A percentile compares a stretch with the other conserved stretches of the same genome.
Conservation (phyloP, 2,329 filamentous ascomycete species). For the Sphaerulina populicola region DNA sequence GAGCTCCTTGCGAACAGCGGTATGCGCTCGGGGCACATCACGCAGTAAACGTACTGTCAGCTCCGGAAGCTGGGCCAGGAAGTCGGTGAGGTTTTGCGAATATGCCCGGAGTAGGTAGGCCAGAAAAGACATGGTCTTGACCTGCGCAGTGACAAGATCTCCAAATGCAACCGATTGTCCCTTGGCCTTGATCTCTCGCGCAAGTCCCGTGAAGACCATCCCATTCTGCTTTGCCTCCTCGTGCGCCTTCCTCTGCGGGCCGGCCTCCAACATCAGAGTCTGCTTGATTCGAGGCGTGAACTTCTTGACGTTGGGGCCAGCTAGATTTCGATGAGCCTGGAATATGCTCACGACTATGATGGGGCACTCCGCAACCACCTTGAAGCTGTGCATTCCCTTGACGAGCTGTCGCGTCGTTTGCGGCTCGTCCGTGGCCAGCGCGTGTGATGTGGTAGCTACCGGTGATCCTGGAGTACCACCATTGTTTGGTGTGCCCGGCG, state of each 20-base stretch:
- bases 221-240: slow-evolving; percentile 69
- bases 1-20: slow-evolving; percentile 84
- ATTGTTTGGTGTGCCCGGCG: slow-evolving; percentile 56
- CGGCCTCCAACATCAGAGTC: slow-evolving; percentile 79
- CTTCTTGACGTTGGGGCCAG: slow-evolving; percentile 74
- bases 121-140: slow-evolving; percentile 98
- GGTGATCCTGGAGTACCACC: slow-evolving; percentile 72
- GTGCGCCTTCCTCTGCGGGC: slow-evolving; percentile 87
- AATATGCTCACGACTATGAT: slow-evolving; percentile 99
- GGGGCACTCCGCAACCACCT: slow-evolving; percentile 91
- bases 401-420: slow-evolving; percentile 65
- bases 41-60: slow-evolving; percentile 86
- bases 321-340: slow-evolving; percentile 76
- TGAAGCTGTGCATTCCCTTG: slow-evolving; percentile 98
- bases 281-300: slow-evolving; percentile 93
- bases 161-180: slow-evolving; percentile 64
- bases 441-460: slow-evolving; percentile 59
- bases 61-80: slow-evolving; percentile 72
- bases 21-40: slow-evolving; percentile 92
- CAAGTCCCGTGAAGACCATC: slow-evolving; percentile 84
- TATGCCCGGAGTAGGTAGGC: slow-evolving; percentile 88
- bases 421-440: slow-evolving; percentile 59
- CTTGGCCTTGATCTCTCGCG: slow-evolving; percentile 84
- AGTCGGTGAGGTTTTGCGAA: slow-evolving; percentile 76
- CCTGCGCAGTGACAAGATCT: slow-evolving; percentile 94